phyloP scores from a whole-genome alignment of 2,329 filamentous ascomycete species.

The Aspergillus jensenii region DNA sequence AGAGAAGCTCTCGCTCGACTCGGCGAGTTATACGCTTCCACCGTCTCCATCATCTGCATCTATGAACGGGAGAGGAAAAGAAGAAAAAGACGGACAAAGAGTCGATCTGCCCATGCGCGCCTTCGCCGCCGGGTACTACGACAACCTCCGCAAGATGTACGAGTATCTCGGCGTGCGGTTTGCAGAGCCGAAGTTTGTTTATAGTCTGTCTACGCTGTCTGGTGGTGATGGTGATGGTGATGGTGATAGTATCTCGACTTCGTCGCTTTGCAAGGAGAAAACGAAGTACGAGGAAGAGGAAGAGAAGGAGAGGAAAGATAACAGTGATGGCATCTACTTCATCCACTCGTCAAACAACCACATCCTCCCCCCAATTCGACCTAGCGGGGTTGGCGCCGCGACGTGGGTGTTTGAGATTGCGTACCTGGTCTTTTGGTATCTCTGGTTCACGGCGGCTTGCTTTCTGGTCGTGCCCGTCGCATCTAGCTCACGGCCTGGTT shows the following conservation, averaged over 20 bases:
- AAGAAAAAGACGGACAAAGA: slow-evolving; percentile 21
- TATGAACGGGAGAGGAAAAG: neutral
- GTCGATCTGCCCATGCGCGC: slow-evolving; percentile 55
- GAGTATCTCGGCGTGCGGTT: slow-evolving; percentile 53
- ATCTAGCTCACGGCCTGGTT: neutral
- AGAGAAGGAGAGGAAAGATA: neutral
- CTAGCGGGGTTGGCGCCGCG: neutral
- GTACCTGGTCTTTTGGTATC: slow-evolving; percentile 14
- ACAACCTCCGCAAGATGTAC: slow-evolving; percentile 58
- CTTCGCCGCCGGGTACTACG: slow-evolving; percentile 55
- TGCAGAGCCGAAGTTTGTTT: slow-evolving; percentile 51
- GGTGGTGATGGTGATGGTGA: neutral
- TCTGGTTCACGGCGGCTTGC: slow-evolving; percentile 17
- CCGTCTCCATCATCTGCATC: neutral
- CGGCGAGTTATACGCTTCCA: slow-evolving; percentile 8
- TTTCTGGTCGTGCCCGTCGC: slow-evolving; percentile 9
- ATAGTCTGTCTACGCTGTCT: slow-evolving; percentile 47
- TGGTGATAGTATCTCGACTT: no score
- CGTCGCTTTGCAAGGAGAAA: neutral
- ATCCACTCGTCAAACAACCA: slow-evolving; percentile 18
- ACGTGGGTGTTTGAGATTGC: slow-evolving; percentile 7
- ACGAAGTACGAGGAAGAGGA: neutral
- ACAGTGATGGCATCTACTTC: neutral
- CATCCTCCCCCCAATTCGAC: slow-evolving; percentile 12
- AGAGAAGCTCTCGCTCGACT: slow-evolving; percentile 11